Conservation (phyloP, 768 basidiomycete species). For the Lactarius akahatsu region DNA sequence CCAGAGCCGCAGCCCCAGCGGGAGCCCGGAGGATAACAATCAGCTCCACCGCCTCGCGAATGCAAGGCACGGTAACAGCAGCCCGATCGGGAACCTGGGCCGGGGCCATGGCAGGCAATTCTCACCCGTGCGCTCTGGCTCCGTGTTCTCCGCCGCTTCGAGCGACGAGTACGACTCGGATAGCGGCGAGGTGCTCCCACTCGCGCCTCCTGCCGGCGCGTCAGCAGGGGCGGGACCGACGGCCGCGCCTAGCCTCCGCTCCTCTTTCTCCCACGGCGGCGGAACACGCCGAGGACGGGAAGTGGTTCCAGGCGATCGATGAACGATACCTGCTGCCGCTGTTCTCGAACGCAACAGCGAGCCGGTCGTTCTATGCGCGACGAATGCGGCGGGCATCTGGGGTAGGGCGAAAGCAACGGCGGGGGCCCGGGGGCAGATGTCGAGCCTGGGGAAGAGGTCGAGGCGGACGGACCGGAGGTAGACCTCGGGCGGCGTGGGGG, state of each 20-base stretch:
- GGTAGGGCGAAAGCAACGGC: conserved; percentile 22
- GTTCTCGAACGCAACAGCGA: conserved; percentile 92
- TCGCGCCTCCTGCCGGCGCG: conserved; percentile 52
- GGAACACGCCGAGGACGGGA: conserved; percentile 42
- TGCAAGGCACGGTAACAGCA: neutral
- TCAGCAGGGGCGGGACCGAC: neutral
- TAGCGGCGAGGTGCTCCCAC: conserved; percentile 69
- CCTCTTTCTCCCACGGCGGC: conserved; percentile 10
- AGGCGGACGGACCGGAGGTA: conserved; percentile 30
- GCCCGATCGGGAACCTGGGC: neutral
- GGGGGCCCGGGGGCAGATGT: conserved; percentile 4
- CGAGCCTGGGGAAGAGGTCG: conserved; percentile 25
- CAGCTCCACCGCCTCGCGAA: neutral
- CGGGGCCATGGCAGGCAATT: conserved; percentile 3
- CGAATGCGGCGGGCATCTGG: conserved; percentile 53
- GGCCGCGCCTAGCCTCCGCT: conserved; percentile 8
- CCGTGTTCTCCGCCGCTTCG: conserved; percentile 66
- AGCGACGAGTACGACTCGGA: conserved; percentile 80
- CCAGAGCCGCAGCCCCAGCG: neutral
- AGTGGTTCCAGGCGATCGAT: conserved; percentile 96
- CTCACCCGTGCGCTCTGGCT: conserved; percentile 32
- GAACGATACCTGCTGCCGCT: conserved; percentile 91
- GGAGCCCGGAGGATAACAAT: neutral
- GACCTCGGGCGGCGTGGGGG: conserved; percentile 39
- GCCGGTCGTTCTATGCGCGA: conserved; percentile 81